Conservation (phyloP, 179 eudicot genomes). For the Sideroxylon spinosum region DNA sequence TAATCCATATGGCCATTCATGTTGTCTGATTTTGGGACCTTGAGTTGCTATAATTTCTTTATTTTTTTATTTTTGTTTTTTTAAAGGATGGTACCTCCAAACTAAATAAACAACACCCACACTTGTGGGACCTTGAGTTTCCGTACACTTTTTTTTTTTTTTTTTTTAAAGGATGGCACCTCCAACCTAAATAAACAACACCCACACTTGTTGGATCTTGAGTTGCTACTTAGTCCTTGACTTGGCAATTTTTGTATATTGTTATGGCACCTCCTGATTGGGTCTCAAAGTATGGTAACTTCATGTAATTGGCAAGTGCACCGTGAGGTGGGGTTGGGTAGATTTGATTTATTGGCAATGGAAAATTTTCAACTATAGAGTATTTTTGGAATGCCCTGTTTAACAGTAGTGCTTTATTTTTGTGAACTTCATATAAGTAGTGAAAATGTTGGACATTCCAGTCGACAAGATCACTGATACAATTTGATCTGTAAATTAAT, state of each 20-base stretch:
- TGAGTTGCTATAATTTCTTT: too few relatives aligned
- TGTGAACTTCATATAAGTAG: neutral
- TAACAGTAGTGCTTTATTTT: neutral
- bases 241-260: neutral
- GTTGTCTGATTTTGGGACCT: neutral
- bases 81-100: too few relatives aligned
- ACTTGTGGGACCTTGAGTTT: too few relatives aligned
- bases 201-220: too few relatives aligned
- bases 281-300: neutral
- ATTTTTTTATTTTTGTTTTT: too few relatives aligned
- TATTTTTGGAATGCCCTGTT: neutral
- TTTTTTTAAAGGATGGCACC: too few relatives aligned
- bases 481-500: too few relatives aligned
- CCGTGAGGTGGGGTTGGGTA: conserved; percentile 1
- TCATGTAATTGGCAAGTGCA: neutral
- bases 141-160: too few relatives aligned
- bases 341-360: neutral
- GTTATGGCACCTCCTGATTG: neutral
- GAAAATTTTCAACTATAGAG: neutral
- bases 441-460: neutral
- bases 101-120: too few relatives aligned
- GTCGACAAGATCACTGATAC: neutral
- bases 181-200: too few relatives aligned
- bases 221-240: neutral
- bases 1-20: neutral